Base-by-base conservation (phyloP, 768 basidiomycete genomes). In the Lactarius quietus region DNA sequence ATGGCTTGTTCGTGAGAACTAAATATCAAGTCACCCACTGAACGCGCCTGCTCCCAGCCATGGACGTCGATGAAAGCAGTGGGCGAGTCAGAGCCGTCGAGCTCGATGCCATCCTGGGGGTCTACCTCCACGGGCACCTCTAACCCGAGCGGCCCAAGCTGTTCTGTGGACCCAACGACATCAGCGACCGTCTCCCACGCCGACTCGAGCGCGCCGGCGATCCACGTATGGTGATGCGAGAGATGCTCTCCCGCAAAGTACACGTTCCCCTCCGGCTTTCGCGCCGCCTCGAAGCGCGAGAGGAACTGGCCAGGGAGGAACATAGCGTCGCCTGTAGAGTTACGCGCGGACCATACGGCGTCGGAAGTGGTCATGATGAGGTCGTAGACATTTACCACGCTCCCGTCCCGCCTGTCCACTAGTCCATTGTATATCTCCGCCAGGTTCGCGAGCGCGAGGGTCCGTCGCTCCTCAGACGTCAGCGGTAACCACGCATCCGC, bases 201-300 rank as follows among this genome's bases (percentile, higher is more conserved):
- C 1, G 68, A 69, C 53, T 62, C 70, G 28, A 71, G 54, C 35
- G 72, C 73, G 10, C 73, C 73, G 5, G 73, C 64, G 52, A 74
- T 74, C 73, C 73, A 74, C 1, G 73, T 72, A 35, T 74, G 73
- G 48, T 74, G 73, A n/a, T 62, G 68, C 10, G 72, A 71, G 20
- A 72, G 65, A 54, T 74, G 73, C 52, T 74, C 73, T 20, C 73
- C 73, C 0, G 73, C 73, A 20, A 74, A 74, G 55, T 65, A 67
- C 28, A 74, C 48, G 58, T 70, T 71, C 0, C 67, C 69, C 59
- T 74, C 73, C 18, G 69, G 70, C 23, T 28, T 33, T 14, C 68
- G 68, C n/a, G 69, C 67, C 3, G 62, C 65, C 28, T 70, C 72
- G 45, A 73, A 70, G 54, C 67, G 68, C 4, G 68, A 55, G 8